Evolutionary conservation across 2,329 filamentous ascomycete species (phyloP), one percentile per base, ranked within the genome.

Genomic region (Colletotrichum sp.): DNA sequence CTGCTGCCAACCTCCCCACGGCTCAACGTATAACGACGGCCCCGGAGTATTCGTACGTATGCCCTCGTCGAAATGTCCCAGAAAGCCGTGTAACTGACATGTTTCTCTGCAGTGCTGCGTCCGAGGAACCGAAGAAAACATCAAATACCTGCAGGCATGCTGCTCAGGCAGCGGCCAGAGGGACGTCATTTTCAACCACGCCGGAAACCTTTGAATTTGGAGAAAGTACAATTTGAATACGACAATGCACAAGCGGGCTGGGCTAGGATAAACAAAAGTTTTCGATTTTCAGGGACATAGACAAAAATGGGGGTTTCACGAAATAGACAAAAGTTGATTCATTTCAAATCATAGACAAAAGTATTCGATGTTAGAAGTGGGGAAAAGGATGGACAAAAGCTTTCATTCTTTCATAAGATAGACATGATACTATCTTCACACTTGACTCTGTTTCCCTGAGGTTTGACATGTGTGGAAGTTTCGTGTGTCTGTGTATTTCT

Each of bases 21-120:
- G 39, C 39, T n/a, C 39, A 18, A 43, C 39, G 39, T 43, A 43
- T 0, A 43, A 43, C 0, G 39, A 43, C 9, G 39, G 39, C 0
- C 39, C 39, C 39, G 39, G 39, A 12, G 9, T 43, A n/a, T 43
- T 43, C 5, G 39, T 43, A 43, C 0, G 39, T 43, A 1, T n/a
- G 5, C 39, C 18, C 39, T 12, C 0, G 2, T n/a, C 39, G 9
- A 1, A n/a, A 43, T 6, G 0, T 3, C 18, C 39, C 18, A 3
- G 8, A n/a, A n/a, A n/a, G 18, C 18, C 18, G 16, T 43, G 39
- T 5, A n/a, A 6, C 39, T 43, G 2, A 43, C 3, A 43, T 10
- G 0, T 18, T n/a, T n/a, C 9, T 3, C 16, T 43, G 39, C 39
- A 43, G 39, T 43, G 39, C 9, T 43, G 39, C 39, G 39, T 43